A percentile compares a stretch with the other conserved stretches of the same genome.
Conservation (phyloP, 2,329 filamentous ascomycete genomes). For the Arthrobotrys entomopaga region DNA sequence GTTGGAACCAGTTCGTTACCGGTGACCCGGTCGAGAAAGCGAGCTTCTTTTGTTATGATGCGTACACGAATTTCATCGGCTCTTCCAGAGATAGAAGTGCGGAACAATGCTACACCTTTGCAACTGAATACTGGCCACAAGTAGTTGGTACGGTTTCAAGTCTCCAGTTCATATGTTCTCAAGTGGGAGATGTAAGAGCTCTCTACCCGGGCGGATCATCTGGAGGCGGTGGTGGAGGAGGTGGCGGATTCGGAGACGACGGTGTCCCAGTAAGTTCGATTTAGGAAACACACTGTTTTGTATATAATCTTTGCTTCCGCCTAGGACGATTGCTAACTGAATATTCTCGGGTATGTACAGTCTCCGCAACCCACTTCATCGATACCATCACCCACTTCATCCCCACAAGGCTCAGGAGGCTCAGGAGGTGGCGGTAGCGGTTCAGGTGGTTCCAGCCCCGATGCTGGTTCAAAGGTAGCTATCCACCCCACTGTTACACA, state of each 20-base stretch:
- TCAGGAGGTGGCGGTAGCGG: conserved; percentile 4
- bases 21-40: conserved; percentile 34
- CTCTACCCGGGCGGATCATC: conserved; percentile 13
- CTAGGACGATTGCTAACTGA: not conserved
- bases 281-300: conserved; percentile 6
- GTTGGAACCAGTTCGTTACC: conserved; percentile 32
- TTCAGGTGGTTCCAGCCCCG: conserved; percentile 12
- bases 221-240: conserved; percentile 26
- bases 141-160: conserved; percentile 37
- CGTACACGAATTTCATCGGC: conserved; percentile 42
- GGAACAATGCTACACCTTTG: conserved; percentile 41
- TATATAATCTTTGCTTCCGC: too few relatives aligned
- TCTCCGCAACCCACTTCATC: conserved; percentile 37
- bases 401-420: not conserved
- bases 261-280: conserved; percentile 37
- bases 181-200: conserved; percentile 42
- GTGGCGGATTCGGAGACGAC: conserved; percentile 20
- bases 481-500: conserved; percentile 5
- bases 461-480: conserved; percentile 42
- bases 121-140: conserved; percentile 44
- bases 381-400: conserved; percentile 9
- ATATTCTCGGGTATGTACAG: conserved; percentile 4
- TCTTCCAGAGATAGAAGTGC: conserved; percentile 42
- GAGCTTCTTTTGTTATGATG: conserved; percentile 51
- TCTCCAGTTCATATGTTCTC: conserved; percentile 36